Evolutionary conservation across 176 grass and related monocot species (phyloP), one percentile per base, ranked within the genome.

Genomic region (Secale cereale): DNA sequence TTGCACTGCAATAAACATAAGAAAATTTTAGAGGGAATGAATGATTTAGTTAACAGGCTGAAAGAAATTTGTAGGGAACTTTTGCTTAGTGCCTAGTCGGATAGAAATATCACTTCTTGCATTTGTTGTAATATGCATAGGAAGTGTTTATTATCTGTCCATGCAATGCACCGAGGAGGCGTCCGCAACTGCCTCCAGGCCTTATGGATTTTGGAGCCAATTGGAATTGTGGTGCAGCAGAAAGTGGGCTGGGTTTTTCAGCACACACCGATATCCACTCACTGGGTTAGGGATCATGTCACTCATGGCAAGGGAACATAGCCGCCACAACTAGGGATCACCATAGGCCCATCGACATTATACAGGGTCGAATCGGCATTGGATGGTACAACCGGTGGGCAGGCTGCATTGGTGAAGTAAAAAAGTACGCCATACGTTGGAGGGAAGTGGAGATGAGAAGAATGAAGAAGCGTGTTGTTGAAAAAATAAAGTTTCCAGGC

Each of bases 1-100:
- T 86, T 85, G 76, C 59, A 85, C 93, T 98, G 79, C 79, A 91
- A 78, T 74, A 50, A 74, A 50, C 26, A 84, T 17, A 63, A 46
- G 41, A 6, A 76, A 70, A 20, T 83, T 6, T 65, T 52, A 29
- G 0, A 86, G 59, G 16, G 4, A 37, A 46, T 5, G 62, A 75
- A 61, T 39, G 27, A 85, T 57, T 77, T 54, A 78, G 7, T 32
- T 62, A 48, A 71, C 10, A 41, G 12, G 81, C 10, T 75, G 27
- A 57, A 75, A 46, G 20, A 75, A 61, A 31, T 74, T 66, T 31
- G 19, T 64, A 64, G 25, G 77, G 40, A 63, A 61, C 61, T 11
- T 6, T 40, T 78, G 59, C 59, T 28, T 22, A 43, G 19, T 20
- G 39, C 6, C 43, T 48, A 48, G 45, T 48, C 4, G 45, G 45